These are phyloP conservation scores for Arthonia radiata DNA, from an alignment of 495 filamentous ascomycete species.

Conservation along the genomic window DNA sequence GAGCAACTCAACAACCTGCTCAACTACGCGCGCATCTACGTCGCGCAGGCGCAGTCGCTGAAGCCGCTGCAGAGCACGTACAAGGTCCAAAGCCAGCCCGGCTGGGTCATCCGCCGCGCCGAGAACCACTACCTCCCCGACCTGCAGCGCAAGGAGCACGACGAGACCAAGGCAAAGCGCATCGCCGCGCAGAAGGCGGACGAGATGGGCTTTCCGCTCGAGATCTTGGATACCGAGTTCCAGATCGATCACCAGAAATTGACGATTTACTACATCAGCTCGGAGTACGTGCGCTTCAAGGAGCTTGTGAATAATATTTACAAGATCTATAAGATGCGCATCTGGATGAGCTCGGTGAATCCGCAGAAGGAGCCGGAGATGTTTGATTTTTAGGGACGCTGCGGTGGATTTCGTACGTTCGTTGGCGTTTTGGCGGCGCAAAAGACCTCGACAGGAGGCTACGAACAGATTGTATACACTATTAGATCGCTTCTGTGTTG, in stretches of 20 bases:
- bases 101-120: slow-evolving; percentile 84
- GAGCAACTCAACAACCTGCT: slow-evolving; percentile 94
- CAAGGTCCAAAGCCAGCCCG: slow-evolving; percentile 60
- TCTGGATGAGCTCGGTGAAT: slow-evolving; percentile 99
- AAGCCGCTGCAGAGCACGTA: slow-evolving; percentile 1
- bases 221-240: slow-evolving; percentile 97
- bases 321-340: slow-evolving; percentile 95
- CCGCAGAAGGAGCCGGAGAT: too few relatives aligned
- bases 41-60: slow-evolving; percentile 4
- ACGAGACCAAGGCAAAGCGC: slow-evolving; percentile 90
- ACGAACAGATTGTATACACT: too few relatives aligned
- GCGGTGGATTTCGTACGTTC: too few relatives aligned
- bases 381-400: too few relatives aligned
- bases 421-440: too few relatives aligned
- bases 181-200: slow-evolving; percentile 88
- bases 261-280: slow-evolving; percentile 96
- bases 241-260: slow-evolving; percentile 93
- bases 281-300: slow-evolving; percentile 97
- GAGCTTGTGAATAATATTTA: slow-evolving; percentile 89
- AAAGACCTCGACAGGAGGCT: too few relatives aligned
- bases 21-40: slow-evolving; percentile 50
- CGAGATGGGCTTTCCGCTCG: slow-evolving; percentile 89
- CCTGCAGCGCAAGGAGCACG: slow-evolving; percentile 83
- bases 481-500: too few relatives aligned
- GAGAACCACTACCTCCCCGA: slow-evolving; percentile 71